These are phyloP conservation scores for Linderniella brevidens DNA, from an alignment of 257 asterid species.

Conservation along the genomic window DNA sequence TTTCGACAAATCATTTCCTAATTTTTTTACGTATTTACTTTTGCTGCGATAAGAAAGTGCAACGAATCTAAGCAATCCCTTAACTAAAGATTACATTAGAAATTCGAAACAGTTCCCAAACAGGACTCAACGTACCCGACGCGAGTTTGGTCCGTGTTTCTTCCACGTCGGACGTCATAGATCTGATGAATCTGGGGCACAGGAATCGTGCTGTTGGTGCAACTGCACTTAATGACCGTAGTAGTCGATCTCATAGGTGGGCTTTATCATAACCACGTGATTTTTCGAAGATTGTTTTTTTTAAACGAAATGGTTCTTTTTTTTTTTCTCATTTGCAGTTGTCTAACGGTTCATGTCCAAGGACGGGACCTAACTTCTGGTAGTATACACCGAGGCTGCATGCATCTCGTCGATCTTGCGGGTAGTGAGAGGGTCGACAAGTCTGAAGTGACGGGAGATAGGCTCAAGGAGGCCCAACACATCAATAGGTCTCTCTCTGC, in stretches of 20 bases:
- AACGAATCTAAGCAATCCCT: background rate
- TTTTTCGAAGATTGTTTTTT: background rate
- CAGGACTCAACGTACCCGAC: background rate
- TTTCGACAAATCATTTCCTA: constrained; percentile 8
- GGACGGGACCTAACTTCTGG: constrained; percentile 85
- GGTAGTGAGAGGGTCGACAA: constrained; percentile 99
- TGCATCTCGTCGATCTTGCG: constrained; percentile 98
- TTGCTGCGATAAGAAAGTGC: too few species aligned
- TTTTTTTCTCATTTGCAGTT: constrained; percentile 27
- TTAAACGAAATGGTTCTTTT: background rate
- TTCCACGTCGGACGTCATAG: background rate
- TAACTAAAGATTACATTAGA: background rate
- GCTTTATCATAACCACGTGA: background rate
- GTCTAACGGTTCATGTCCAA: constrained; percentile 90
- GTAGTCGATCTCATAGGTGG: constrained; percentile 6
- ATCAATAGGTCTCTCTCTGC: constrained; percentile 91
- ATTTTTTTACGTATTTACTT: background rate
- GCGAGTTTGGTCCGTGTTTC: background rate
- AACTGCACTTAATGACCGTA: constrained; percentile 3
- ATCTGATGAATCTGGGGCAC: constrained; percentile 4
- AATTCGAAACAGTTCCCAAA: constrained; percentile 2
- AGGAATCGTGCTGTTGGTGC: constrained; percentile 3
- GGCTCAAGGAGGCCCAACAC: constrained; percentile 94
- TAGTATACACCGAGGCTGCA: constrained; percentile 67
- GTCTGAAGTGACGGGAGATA: constrained; percentile 93